Evolutionary conservation across 306 rosid genomes (phyloP).

Genomic region (Sechiopsis laciniata): DNA sequence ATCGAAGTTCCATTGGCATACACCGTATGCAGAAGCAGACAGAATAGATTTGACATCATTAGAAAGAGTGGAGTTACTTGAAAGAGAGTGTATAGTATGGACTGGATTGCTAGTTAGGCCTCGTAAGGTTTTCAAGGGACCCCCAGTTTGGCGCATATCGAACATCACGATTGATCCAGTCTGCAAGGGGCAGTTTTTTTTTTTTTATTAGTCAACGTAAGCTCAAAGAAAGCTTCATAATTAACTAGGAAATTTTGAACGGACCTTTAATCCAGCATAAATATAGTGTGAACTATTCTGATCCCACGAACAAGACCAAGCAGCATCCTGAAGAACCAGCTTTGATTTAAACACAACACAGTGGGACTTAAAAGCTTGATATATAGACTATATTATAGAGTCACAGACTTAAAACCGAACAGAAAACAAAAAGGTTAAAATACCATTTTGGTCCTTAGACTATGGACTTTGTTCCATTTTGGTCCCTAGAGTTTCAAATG

Average conservation of each 20-base stretch:
- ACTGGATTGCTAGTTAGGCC: constrained; percentile 71
- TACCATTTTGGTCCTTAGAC: too few species aligned
- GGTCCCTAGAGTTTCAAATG: too few species aligned
- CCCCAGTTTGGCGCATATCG: constrained; percentile 70
- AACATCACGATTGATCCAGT: constrained; percentile 73
- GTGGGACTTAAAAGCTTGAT: constrained; percentile 6
- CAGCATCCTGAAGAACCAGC: constrained; percentile 52
- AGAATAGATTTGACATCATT: constrained; percentile 44
- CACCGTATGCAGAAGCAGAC: constrained; percentile 79
- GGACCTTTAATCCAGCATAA: constrained; percentile 89
- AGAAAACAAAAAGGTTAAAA: too few species aligned
- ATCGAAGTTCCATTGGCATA: constrained; percentile 65
- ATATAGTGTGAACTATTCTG: constrained; percentile 41
- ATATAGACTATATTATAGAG: background rate
- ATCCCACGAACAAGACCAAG: constrained; percentile 98
- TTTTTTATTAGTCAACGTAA: background rate
- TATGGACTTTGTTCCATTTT: too few species aligned
- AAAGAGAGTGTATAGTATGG: constrained; percentile 65
- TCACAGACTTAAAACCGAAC: background rate
- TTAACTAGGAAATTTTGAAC: constrained; percentile 23
- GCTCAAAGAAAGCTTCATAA: constrained; percentile 19
- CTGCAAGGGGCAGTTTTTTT: constrained; percentile 35
- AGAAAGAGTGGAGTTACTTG: constrained; percentile 39
- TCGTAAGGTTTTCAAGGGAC: constrained; percentile 51
- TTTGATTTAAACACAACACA: constrained; percentile 23